Conservation (phyloP, 345 rosid species). For the Sisymbrium irio region DNA sequence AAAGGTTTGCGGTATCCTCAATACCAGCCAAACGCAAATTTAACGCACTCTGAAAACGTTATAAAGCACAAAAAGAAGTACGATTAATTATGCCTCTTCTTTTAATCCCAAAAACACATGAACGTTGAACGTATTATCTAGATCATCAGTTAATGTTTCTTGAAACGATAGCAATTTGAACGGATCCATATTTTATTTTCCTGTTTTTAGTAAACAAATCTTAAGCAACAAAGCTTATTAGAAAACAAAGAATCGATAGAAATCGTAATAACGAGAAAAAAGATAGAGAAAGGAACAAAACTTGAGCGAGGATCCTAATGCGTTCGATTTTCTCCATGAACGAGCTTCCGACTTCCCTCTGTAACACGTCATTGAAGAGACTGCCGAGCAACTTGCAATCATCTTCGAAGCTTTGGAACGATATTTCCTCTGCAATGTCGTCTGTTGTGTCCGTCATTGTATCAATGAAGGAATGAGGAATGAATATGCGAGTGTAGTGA, state of each 20-base stretch:
- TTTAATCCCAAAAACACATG: no score
- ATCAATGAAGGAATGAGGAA: neutral
- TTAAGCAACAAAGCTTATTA: no score
- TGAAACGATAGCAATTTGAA: no score
- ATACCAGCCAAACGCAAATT: constrained; percentile 82
- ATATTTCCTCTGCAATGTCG: constrained; percentile 90
- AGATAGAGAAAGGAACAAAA: no score
- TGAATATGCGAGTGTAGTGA: neutral
- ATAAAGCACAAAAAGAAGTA: neutral
- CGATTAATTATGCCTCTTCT: no score
- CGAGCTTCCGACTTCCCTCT: constrained; percentile 58
- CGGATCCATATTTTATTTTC: no score
- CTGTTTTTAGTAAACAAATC: no score
- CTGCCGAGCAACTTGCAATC: constrained; percentile 88
- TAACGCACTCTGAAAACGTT: constrained; percentile 66
- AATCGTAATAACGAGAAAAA: no score
- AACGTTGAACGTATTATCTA: no score
- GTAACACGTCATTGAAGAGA: constrained; percentile 82
- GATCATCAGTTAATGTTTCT: no score
- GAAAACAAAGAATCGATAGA: no score
- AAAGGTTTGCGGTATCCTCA: constrained; percentile 74
- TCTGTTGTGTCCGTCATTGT: constrained; percentile 94
- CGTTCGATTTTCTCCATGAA: constrained; percentile 80
- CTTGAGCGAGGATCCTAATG: constrained; percentile 81
- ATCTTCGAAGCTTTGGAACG: constrained; percentile 91